Evolutionary conservation across 176 grass and related monocot genomes (phyloP).

Genomic region (Raddia distichophylla): DNA sequence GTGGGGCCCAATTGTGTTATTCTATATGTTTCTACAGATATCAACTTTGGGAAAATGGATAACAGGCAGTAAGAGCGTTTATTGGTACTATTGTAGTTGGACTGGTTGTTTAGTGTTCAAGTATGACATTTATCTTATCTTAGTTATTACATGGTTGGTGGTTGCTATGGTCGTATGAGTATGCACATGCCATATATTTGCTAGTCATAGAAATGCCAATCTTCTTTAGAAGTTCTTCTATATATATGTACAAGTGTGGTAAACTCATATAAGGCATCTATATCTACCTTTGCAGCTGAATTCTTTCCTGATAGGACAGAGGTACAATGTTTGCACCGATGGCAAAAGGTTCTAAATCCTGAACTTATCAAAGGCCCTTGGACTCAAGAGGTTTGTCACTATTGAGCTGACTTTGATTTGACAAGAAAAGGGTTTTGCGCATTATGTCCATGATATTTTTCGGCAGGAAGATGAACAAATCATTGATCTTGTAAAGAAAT

Average conservation of each 20-base stretch:
- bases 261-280: constrained; percentile 25
- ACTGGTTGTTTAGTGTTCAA: constrained; percentile 32
- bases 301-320: constrained; percentile 89
- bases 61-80: constrained; percentile 1
- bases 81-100: constrained; percentile 8
- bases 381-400: constrained; percentile 82
- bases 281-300: constrained; percentile 67
- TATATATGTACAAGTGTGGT: constrained; percentile 12
- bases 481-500: constrained; percentile 78
- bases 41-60: not conserved
- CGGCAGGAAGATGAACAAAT: constrained; percentile 94
- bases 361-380: constrained; percentile 99
- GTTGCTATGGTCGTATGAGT: not conserved
- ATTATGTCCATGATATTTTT: constrained; percentile 31
- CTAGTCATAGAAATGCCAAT: constrained; percentile 11
- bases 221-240: not conserved
- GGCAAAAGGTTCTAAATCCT: constrained; percentile 99
- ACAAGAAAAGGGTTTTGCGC: constrained; percentile 17
- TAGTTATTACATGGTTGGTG: not conserved
- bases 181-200: not conserved
- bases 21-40: not conserved
- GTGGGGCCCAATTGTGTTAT: not conserved
- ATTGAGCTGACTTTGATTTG: constrained; percentile 14
- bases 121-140: not conserved
- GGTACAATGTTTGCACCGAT: constrained; percentile 97